These are phyloP conservation scores for Corylus avellana DNA, from an alignment of 306 rosid genomes.

Conservation along the genomic window DNA sequence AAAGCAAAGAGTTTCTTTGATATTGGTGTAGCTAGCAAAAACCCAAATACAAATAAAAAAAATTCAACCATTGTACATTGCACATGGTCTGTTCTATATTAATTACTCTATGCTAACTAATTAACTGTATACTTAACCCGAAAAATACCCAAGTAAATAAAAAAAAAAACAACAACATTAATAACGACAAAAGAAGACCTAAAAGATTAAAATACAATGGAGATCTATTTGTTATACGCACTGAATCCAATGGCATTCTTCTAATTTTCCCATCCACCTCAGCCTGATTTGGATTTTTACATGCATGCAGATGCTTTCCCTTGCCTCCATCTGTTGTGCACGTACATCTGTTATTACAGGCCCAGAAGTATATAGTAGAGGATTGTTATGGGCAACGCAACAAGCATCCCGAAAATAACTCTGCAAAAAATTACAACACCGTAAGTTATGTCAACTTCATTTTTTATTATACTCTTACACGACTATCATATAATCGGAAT, in stretches of 20 bases:
- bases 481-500: too few relatives aligned
- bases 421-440: conserved; percentile 41
- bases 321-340: neutral
- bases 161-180: conserved; percentile 7
- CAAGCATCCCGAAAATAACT: conserved; percentile 84
- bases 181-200: neutral
- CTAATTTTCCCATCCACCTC: conserved; percentile 25
- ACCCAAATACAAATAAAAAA: conserved; percentile 2
- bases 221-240: conserved; percentile 22
- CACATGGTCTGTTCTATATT: conserved; percentile 28
- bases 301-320: neutral
- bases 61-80: neutral
- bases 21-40: conserved; percentile 28
- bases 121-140: conserved; percentile 10
- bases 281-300: conserved; percentile 45
- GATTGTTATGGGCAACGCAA: conserved; percentile 83
- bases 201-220: conserved; percentile 17
- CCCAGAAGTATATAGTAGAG: conserved; percentile 82
- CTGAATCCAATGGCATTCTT: conserved; percentile 48
- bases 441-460: neutral
- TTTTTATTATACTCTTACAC: neutral
- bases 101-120: conserved; percentile 21
- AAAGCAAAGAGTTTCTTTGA: conserved; percentile 33
- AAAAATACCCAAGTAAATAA: conserved; percentile 16
- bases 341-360: conserved; percentile 45